Evolutionary conservation across 768 basidiomycete species (phyloP).

Genomic region (Kwoniella pini): DNA sequence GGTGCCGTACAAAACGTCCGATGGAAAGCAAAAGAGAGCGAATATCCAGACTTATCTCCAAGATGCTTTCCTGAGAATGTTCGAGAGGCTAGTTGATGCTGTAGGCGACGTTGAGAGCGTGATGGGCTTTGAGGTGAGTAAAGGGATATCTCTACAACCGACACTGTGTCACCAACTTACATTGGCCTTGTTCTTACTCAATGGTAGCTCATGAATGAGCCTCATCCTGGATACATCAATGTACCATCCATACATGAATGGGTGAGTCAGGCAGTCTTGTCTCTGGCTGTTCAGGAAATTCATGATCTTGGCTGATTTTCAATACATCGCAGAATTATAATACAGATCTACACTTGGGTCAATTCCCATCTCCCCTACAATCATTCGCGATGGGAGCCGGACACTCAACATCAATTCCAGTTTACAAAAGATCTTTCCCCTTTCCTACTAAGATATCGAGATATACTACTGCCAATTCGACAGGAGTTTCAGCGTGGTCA

Average conservation of each 20-base stretch:
- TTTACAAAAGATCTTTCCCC: slow-evolving; percentile 84
- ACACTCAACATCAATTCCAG: slow-evolving; percentile 66
- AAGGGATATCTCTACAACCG: too few species aligned
- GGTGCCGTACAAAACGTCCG: slow-evolving; percentile 48
- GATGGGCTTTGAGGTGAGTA: slow-evolving; percentile 79
- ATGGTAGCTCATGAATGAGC: slow-evolving; percentile 92
- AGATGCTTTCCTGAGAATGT: slow-evolving; percentile 75
- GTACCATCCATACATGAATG: slow-evolving; percentile 77
- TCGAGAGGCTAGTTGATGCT: slow-evolving; percentile 65
- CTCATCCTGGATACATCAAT: slow-evolving; percentile 87
- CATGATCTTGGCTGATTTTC: too few species aligned
- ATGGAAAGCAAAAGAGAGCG: slow-evolving; percentile 58
- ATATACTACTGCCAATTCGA: slow-evolving; percentile 64
- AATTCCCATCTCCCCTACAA: slow-evolving; percentile 75
- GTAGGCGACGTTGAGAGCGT: slow-evolving; percentile 76
- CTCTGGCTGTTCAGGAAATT: too few species aligned
- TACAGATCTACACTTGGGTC: slow-evolving; percentile 79
- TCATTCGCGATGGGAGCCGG: slow-evolving; percentile 93
- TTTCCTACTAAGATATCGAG: slow-evolving; percentile 73
- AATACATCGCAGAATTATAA: slow-evolving; percentile 68
- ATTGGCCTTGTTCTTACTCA: too few species aligned
- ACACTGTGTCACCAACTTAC: too few species aligned
- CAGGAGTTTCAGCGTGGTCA: slow-evolving; percentile 65
- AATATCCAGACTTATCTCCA: slow-evolving; percentile 82
- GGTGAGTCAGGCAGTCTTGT: slow-evolving; percentile 40